Conservation (phyloP, 1,139 yeast species). For the Pichia sp. region DNA sequence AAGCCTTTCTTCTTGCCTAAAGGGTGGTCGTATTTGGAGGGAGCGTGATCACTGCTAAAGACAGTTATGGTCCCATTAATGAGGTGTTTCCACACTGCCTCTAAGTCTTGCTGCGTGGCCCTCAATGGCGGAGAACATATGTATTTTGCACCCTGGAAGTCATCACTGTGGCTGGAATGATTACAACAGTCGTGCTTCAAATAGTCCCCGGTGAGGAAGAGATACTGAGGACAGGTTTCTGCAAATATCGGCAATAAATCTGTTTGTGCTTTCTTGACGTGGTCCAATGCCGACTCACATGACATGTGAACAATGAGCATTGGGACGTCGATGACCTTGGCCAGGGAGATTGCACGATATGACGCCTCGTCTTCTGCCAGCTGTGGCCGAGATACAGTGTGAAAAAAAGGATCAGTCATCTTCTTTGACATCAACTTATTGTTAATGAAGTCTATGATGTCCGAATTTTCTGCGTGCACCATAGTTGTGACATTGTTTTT, state of each 20-base stretch:
- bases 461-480: conserved; percentile 49
- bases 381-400: conserved; percentile 42
- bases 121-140: conserved; percentile 48
- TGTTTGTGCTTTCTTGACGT: conserved; percentile 41
- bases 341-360: conserved; percentile 40
- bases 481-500: conserved; percentile 41
- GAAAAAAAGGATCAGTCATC: conserved; percentile 40
- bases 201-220: conserved; percentile 34
- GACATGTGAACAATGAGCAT: conserved; percentile 47
- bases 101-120: conserved; percentile 36
- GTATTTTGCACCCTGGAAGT: conserved; percentile 44
- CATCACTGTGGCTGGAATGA: conserved; percentile 20
- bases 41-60: conserved; percentile 46
- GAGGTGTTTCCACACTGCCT: conserved; percentile 43
- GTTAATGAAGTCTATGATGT: conserved; percentile 41
- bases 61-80: conserved; percentile 46
- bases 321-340: conserved; percentile 32
- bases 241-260: conserved; percentile 32
- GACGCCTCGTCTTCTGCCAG: conserved; percentile 48
- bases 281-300: conserved; percentile 39
- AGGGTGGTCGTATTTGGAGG: conserved; percentile 38
- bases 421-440: conserved; percentile 37
- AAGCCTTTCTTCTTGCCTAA: conserved; percentile 40
- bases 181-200: conserved; percentile 31
- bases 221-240: conserved; percentile 49